Percentiles rank a stretch among this genome's conserved stretches.
Conservation (phyloP, 441 rosid species). For the Jatropha podagrica region DNA sequence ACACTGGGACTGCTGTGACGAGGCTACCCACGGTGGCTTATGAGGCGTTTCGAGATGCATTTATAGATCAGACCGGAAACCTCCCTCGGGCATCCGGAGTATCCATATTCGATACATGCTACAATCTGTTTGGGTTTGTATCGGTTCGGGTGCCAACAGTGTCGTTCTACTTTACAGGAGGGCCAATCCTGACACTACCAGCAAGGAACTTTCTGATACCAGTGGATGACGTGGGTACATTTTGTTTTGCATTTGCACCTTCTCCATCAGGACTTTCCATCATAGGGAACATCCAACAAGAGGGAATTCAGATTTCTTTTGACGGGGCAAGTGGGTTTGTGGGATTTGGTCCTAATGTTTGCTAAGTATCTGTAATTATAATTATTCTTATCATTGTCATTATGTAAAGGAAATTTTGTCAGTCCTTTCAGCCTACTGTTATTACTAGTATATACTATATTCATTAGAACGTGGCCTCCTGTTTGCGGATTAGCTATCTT, state of each 20-base stretch:
- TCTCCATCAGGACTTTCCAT: constrained; percentile 75
- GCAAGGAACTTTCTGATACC: constrained; percentile 89
- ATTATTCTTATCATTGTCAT: not conserved
- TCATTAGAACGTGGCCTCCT: not conserved
- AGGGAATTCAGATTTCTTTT: constrained; percentile 86
- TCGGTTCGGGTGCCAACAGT: constrained; percentile 91
- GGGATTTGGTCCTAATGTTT: constrained; percentile 92
- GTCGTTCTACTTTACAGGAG: constrained; percentile 76
- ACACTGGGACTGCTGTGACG: constrained; percentile 94
- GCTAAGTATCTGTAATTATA: constrained; percentile 32
- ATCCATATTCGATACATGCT: constrained; percentile 94
- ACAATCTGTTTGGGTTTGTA: constrained; percentile 57
- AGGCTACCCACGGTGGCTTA: constrained; percentile 73
- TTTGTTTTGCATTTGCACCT: constrained; percentile 88
- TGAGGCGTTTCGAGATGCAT: constrained; percentile 65
- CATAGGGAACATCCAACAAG: constrained; percentile 94
- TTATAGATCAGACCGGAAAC: constrained; percentile 60
- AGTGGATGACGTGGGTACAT: constrained; percentile 77
- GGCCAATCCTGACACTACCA: constrained; percentile 81
- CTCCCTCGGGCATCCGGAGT: constrained; percentile 69
- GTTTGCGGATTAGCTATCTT: too few species aligned
- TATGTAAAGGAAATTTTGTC: constrained; percentile 30
- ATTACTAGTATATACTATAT: too few species aligned
- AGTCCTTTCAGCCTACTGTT: not conserved
- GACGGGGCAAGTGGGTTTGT: constrained; percentile 94